Percentiles rank a stretch among this genome's conserved stretches.
Conservation (phyloP, 2,329 filamentous ascomycete species). For the Fusarium sp. region DNA sequence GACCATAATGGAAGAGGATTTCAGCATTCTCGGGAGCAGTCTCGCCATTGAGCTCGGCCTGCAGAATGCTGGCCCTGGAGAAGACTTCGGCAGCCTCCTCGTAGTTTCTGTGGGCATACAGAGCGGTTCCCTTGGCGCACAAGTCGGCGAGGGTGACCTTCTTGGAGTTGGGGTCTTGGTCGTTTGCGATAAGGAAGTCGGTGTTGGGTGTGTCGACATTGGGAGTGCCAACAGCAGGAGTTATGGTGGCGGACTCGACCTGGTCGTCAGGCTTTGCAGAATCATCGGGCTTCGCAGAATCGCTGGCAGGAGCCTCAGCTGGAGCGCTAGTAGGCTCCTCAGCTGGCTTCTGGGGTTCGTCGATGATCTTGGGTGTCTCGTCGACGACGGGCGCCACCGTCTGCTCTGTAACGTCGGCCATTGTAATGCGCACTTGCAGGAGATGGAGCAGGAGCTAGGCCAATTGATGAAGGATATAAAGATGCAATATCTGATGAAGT, state of each 20-base stretch:
- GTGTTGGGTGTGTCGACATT: conserved; percentile 36
- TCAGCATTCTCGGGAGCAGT: conserved; percentile 92
- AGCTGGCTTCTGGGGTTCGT: conserved; percentile 14
- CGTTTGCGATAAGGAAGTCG: conserved; percentile 46
- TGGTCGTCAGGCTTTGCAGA: conserved; percentile 27
- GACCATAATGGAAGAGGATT: conserved; percentile 93
- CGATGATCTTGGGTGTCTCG: conserved; percentile 26
- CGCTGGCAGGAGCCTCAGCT: conserved; percentile 13
- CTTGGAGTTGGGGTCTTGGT: conserved; percentile 61
- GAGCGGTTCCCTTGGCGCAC: conserved; percentile 81
- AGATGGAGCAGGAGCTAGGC: neutral
- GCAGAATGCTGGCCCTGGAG: conserved; percentile 88
- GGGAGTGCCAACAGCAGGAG: conserved; percentile 23
- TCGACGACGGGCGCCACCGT: conserved; percentile 37
- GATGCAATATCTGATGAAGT: conserved; percentile 2
- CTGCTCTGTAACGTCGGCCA: conserved; percentile 49
- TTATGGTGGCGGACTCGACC: conserved; percentile 34
- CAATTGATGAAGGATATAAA: neutral
- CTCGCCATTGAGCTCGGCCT: conserved; percentile 92
- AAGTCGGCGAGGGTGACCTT: conserved; percentile 81
- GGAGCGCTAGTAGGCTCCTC: neutral
- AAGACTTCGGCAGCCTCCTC: conserved; percentile 87
- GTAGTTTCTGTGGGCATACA: conserved; percentile 92
- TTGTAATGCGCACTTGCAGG: conserved; percentile 24
- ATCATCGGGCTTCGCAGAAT: conserved; percentile 27